A percentile compares a stretch with the other conserved stretches of the same genome.
Conservation (phyloP, 495 filamentous ascomycete genomes). For the Cercophora sp. region DNA sequence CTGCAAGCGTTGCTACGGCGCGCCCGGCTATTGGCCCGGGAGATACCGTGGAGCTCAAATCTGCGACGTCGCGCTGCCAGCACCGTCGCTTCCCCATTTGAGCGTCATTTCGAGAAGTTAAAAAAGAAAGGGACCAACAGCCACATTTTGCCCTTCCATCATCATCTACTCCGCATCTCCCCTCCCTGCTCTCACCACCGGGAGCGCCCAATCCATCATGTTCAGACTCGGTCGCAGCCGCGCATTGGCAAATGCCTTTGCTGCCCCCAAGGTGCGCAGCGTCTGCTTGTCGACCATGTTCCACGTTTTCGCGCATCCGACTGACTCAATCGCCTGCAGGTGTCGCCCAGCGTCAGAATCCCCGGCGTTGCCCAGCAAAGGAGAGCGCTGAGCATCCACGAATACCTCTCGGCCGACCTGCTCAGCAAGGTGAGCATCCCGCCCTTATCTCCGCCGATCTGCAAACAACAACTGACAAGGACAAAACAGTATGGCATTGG, state of each 20-base stretch:
- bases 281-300: background rate
- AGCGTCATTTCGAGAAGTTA: constrained; percentile 26
- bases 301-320: constrained; percentile 7
- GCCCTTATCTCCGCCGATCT: background rate
- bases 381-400: constrained; percentile 90
- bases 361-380: constrained; percentile 49
- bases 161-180: constrained; percentile 4
- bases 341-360: constrained; percentile 41
- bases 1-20: too few relatives aligned
- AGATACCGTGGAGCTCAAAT: constrained; percentile 13
- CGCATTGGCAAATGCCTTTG: constrained; percentile 45
- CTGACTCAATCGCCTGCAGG: constrained; percentile 21
- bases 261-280: constrained; percentile 42
- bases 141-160: background rate
- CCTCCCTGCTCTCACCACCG: constrained; percentile 4
- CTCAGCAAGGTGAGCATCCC: constrained; percentile 63
- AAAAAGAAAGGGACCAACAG: constrained; percentile 3
- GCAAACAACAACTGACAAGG: constrained; percentile 11
- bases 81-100: background rate
- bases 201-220: constrained; percentile 30
- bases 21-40: constrained; percentile 21
- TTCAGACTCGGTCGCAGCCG: constrained; percentile 47
- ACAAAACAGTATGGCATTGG: constrained; percentile 79
- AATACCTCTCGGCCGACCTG: constrained; percentile 90
- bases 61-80: constrained; percentile 8